Evolutionary conservation across 345 rosid species (phyloP), one percentile per base, ranked within the genome.

Genomic region (Moricandia arvensis): DNA sequence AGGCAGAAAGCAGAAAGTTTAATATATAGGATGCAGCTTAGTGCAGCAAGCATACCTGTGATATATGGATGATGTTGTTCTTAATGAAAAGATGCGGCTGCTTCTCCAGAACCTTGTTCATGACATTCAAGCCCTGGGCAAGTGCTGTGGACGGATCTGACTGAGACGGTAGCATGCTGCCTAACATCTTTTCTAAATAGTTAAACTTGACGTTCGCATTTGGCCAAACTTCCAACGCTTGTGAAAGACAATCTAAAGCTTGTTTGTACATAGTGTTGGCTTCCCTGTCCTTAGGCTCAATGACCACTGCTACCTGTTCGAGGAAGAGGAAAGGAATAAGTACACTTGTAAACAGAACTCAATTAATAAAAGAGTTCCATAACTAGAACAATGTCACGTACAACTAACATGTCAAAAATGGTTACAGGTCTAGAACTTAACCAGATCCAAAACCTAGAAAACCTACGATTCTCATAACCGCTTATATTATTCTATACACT

Each of bases 201-300:
- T 89, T 95, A 80, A 95, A 91, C 79, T 95, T 92, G 61, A 92
- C 97, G 80, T 95, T 95, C 27, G 92, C 97, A 84, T 82, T 89
- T 66, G 97, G 97, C 97, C 99, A 95, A 77, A 95, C 97, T 81
- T 91, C 97, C 81, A 95, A 81, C 77, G 97, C 99, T 80, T 87
- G 89, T 33, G 99, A 95, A 69, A 95, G 97, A 72, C 90, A 84
- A 66, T 90, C 96, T 57, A 95, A 78, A 74, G 96, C 99, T 73
- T 95, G 97, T 81, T 82, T 89, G 80, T 95, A 90, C 99, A 95
- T 89, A 12, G 74, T 72, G 84, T 82, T 90, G 75, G 96, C 83
- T 83, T 95, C 99, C 85, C 89, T 93, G 68, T 89, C 99, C 88
- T 90, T 95, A 16, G 91, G 93, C 83, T 95, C 97, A 76, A 87